Evolutionary conservation across 352 stramenopile genomes (phyloP).

Genomic region (Plasmopara halstedii): DNA sequence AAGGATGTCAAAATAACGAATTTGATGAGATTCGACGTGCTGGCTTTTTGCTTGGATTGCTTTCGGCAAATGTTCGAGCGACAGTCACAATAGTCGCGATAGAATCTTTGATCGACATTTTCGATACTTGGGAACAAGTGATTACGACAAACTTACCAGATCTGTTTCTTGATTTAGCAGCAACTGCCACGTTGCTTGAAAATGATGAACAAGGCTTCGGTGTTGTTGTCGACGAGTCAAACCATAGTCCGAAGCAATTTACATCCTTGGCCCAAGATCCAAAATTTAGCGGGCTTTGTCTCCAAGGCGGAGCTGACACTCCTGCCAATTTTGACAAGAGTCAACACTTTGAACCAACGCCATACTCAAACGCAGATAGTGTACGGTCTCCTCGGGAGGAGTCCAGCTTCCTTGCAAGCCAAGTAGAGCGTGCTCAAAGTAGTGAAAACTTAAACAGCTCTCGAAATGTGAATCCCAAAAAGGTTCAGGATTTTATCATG

Average conservation of each 20-base stretch:
- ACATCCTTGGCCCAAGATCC: conserved; percentile 65
- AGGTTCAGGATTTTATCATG: conserved; percentile 54
- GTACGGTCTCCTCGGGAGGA: conserved; percentile 10
- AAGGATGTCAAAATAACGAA: conserved; percentile 21
- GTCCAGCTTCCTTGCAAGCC: conserved; percentile 5
- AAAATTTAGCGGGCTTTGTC: conserved; percentile 58
- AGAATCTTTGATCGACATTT: conserved; percentile 56
- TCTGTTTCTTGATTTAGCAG: conserved; percentile 15
- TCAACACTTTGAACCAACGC: conserved; percentile 16
- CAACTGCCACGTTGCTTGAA: conserved; percentile 8
- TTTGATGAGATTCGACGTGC: conserved; percentile 38
- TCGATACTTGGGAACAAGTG: conserved; percentile 55
- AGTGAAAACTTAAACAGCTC: conserved; percentile 3
- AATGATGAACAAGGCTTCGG: conserved; percentile 10
- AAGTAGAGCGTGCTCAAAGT: conserved; percentile 2
- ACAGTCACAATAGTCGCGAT: conserved; percentile 52
- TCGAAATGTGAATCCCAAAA: conserved; percentile 3
- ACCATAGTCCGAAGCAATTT: conserved; percentile 46
- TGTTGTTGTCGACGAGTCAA: conserved; percentile 4
- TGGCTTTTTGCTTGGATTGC: conserved; percentile 53
- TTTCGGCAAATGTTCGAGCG: conserved; percentile 46
- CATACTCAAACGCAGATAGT: conserved; percentile 23
- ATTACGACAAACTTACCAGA: conserved; percentile 38
- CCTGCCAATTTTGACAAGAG: conserved; percentile 1
- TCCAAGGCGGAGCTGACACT: conserved; percentile 16